Conservation (phyloP, 208 protist genomes). For the Leishmania tropica region DNA sequence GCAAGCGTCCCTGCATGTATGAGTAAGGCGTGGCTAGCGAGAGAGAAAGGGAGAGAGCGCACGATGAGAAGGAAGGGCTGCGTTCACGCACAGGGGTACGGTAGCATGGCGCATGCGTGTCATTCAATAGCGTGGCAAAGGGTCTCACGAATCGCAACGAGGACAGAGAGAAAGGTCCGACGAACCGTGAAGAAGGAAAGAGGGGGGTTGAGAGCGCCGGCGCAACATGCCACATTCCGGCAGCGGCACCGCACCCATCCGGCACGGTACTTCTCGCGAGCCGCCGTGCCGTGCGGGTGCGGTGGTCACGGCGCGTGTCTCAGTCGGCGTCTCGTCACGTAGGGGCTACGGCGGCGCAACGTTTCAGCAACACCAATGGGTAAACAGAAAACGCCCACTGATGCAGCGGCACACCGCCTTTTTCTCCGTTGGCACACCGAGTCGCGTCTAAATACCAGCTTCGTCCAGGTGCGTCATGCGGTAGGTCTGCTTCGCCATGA, state of each 20-base stretch:
- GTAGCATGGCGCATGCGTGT: background rate
- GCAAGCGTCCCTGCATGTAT: background rate
- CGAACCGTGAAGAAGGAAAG: background rate
- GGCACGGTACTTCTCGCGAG: background rate
- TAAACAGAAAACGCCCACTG: background rate
- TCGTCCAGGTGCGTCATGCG: conserved; percentile 69
- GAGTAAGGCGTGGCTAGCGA: background rate
- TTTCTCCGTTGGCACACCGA: background rate
- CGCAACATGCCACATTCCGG: background rate
- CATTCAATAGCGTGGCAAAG: background rate
- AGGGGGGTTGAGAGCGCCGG: background rate
- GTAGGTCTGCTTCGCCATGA: conserved; percentile 66
- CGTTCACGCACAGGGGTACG: background rate
- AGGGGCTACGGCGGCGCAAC: background rate
- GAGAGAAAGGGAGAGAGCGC: background rate
- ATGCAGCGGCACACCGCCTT: background rate
- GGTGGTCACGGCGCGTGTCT: background rate
- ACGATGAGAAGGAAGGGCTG: background rate
- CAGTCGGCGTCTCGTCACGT: background rate
- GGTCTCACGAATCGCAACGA: background rate
- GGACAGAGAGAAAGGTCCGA: too few species aligned
- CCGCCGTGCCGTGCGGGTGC: background rate
- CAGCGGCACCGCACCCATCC: background rate
- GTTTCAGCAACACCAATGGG: too few species aligned
- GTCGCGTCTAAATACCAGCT: conserved; percentile 18